A percentile compares a stretch with the other conserved stretches of the same genome.
These are phyloP conservation scores for Agastache rugosa DNA, from an alignment of 257 asterid genomes.

Conservation along the genomic window DNA sequence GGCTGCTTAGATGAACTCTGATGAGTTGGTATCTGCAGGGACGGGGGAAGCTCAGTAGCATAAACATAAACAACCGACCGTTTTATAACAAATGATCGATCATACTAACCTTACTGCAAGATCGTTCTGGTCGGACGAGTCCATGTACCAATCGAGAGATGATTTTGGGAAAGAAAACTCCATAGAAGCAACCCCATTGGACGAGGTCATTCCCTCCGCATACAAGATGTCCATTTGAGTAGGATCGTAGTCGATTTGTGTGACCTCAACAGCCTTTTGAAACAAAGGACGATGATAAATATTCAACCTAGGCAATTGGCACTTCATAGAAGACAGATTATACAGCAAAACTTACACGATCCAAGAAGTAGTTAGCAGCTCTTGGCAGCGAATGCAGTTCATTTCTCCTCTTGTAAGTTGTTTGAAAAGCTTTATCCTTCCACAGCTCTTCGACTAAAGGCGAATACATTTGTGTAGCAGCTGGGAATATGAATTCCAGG, in stretches of 20 bases:
- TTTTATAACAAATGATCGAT: background rate
- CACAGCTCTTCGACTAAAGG: conserved; percentile 73
- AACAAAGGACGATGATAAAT: conserved; percentile 20
- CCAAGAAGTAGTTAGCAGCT: conserved; percentile 84
- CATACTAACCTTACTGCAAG: conserved; percentile 51
- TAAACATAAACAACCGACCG: background rate
- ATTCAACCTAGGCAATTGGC: background rate
- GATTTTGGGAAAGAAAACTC: conserved; percentile 71
- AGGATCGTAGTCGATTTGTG: conserved; percentile 77
- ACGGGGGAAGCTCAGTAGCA: background rate
- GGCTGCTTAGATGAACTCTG: conserved; percentile 61
- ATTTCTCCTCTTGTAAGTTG: conserved; percentile 71
- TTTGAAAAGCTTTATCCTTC: conserved; percentile 77
- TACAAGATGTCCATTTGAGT: conserved; percentile 82
- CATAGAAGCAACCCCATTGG: conserved; percentile 82
- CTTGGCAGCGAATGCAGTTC: conserved; percentile 72
- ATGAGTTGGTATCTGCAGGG: conserved; percentile 50
- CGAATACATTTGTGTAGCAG: conserved; percentile 84
- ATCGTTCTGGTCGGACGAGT: conserved; percentile 60
- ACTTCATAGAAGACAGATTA: background rate
- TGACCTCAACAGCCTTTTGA: conserved; percentile 77
- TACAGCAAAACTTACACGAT: conserved; percentile 54
- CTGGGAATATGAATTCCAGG: conserved; percentile 82
- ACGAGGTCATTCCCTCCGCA: conserved; percentile 79
- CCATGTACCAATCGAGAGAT: conserved; percentile 65